These are phyloP conservation scores for Eucalyptus regnans DNA, from an alignment of 345 rosid species.

Conservation along the genomic window DNA sequence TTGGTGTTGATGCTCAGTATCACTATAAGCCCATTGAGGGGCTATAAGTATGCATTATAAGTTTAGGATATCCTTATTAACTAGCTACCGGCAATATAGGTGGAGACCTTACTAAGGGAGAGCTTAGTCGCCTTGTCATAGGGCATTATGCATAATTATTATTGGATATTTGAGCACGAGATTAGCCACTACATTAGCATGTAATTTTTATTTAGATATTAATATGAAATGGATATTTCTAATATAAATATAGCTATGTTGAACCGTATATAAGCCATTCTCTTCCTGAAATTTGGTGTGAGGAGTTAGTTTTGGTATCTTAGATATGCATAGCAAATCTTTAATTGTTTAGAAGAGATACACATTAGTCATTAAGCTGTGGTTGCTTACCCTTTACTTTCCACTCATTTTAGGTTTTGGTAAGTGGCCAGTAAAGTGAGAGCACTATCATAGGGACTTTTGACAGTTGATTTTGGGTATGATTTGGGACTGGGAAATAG, in stretches of 20 bases:
- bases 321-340: not conserved
- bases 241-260: not conserved
- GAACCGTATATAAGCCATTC: not conserved
- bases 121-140: not conserved
- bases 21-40: not conserved
- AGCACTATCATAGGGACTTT: not conserved
- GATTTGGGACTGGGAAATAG: not conserved
- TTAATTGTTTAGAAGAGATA: not conserved
- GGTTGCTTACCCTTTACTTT: not conserved
- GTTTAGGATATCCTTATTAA: too few species aligned
- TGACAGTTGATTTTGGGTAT: not conserved
- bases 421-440: not conserved
- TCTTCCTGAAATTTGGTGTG: not conserved
- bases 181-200: not conserved
- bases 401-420: not conserved
- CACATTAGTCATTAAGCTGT: not conserved
- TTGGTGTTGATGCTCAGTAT: not conserved
- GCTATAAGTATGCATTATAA: too few species aligned
- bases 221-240: too few species aligned
- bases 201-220: too few species aligned
- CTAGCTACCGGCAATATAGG: too few species aligned
- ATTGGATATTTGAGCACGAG: not conserved
- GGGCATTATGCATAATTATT: not conserved
- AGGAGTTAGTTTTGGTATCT: not conserved
- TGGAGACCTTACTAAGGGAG: fast-evolving